Evolutionary conservation across 345 rosid genomes (phyloP), one percentile per base, ranked within the genome.

Genomic region (Camelina hispida): DNA sequence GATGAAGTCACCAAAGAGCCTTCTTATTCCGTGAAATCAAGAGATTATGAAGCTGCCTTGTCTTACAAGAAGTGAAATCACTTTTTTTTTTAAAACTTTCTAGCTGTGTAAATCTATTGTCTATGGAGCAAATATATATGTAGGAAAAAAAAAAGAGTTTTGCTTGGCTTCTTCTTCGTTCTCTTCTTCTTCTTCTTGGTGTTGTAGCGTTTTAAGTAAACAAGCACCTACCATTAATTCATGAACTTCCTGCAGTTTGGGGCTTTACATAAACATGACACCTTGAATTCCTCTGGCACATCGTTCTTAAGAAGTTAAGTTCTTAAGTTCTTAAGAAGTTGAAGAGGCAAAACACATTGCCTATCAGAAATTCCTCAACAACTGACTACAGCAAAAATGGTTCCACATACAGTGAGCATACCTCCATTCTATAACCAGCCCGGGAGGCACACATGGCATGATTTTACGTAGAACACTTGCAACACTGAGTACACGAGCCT

Each of bases 381-480:
- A 44, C 14, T 20, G 18, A 22, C 18, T 30, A 51, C 55, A 68
- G 11, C 22, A 70, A 76, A 69, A 43, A 22, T 75, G 68, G 65
- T 55, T 35, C 7, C 14, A 60, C 12, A 62, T 66, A 42, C 43
- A 38, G 13, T 10, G 76, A 71, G 60, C 79, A 70, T 63, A 93
- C 97, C 96, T 93, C 98, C 98, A 91, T 93, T 60, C 98, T 86
- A 62, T 89, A 89, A 23, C 98, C 98, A 63, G 96, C 93, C 81
- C 93, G 87, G 70, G 98, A 93, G 62, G 98, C 98, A 75, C 98
- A 93, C 98, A 91, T 93, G 60, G 98, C 97, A 79, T 93, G 98
- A 77, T 85, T 91, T 80, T 91, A 91, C 1, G 98, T 93, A 22
- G 98, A 88, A 77, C 98, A 93, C 82, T 89, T 93, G 83, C 91